Percentiles rank a stretch among this genome's conserved stretches.
Conservation (phyloP, 2,329 filamentous ascomycete genomes). For the Myriosclerotinia duriaeana region DNA sequence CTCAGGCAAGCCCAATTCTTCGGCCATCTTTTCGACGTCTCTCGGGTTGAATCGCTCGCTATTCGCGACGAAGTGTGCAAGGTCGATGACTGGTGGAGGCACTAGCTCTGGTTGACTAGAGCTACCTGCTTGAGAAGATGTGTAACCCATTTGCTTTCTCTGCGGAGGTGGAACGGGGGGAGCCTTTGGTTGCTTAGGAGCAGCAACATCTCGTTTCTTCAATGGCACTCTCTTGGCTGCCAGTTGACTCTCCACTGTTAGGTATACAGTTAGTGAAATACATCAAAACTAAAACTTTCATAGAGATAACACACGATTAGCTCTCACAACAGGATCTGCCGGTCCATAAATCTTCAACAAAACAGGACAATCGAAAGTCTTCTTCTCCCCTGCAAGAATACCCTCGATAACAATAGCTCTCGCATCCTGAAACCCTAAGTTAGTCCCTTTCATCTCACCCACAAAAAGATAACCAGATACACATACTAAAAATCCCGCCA, state of each 20-base stretch:
- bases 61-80: constrained; percentile 59
- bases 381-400: constrained; percentile 65
- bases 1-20: constrained; percentile 55
- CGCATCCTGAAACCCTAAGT: constrained; percentile 47
- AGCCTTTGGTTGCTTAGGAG: constrained; percentile 52
- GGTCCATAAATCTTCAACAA: constrained; percentile 69
- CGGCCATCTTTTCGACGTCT: constrained; percentile 69
- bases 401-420: constrained; percentile 66
- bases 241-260: constrained; percentile 7
- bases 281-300: not conserved
- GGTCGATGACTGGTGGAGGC: constrained; percentile 29
- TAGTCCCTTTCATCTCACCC: not conserved
- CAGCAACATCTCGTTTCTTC: constrained; percentile 37
- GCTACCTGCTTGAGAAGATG: constrained; percentile 32
- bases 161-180: constrained; percentile 53
- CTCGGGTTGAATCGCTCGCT: constrained; percentile 66
- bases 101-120: constrained; percentile 26
- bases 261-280: not conserved
- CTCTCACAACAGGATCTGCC: constrained; percentile 51
- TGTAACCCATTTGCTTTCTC: constrained; percentile 36
- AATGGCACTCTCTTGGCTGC: constrained; percentile 17
- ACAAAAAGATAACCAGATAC: constrained; percentile 24
- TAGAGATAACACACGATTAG: constrained; percentile 38
- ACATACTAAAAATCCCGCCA: constrained; percentile 69
- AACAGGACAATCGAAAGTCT: constrained; percentile 69